Conservation (phyloP, 257 asterid species). For the Nicotiana obtusifolia region DNA sequence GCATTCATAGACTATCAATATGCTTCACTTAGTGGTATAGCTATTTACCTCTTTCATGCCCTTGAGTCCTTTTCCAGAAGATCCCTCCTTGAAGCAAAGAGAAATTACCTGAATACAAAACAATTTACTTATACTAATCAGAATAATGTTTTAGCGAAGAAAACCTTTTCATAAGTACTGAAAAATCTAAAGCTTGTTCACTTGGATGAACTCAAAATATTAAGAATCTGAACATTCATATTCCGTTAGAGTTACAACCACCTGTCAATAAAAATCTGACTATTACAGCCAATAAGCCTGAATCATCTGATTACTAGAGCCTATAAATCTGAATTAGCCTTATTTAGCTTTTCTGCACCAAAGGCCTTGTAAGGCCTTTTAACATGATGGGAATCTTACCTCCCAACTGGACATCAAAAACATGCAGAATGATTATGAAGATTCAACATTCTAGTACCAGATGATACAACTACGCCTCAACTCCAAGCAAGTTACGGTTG, state of each 20-base stretch:
- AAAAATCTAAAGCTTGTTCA: not conserved
- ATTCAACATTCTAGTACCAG: not conserved
- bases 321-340: not conserved
- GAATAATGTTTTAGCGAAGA: not conserved
- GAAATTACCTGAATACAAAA: constrained; percentile 22
- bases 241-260: not conserved
- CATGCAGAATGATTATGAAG: not conserved
- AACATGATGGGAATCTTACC: not conserved
- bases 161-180: not conserved
- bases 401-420: not conserved
- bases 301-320: not conserved
- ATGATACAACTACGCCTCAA: not conserved
- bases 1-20: constrained; percentile 7
- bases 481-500: no score
- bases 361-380: not conserved
- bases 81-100: constrained; percentile 21
- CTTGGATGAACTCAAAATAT: not conserved
- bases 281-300: not conserved
- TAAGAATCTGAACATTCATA: not conserved
- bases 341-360: not conserved
- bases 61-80: constrained; percentile 15
- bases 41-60: constrained; percentile 22
- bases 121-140: not conserved
- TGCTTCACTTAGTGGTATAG: not conserved
- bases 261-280: not conserved